Evolutionary conservation across 2,329 filamentous ascomycete genomes (phyloP), one percentile per base, ranked within the genome.

Genomic region (Sphaerulina musiva): DNA sequence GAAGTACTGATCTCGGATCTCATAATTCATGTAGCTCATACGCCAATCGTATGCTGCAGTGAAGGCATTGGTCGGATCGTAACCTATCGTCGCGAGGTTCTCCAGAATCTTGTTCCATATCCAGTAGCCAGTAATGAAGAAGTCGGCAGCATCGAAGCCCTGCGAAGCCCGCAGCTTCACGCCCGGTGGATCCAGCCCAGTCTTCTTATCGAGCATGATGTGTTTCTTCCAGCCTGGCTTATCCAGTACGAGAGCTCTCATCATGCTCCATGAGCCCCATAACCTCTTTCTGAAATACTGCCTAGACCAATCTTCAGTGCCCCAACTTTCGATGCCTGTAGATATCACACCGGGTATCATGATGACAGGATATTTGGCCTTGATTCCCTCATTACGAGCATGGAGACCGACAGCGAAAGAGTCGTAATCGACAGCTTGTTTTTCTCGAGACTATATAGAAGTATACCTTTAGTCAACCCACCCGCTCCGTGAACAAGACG

Each of bases 261-360:
- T 96, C 93, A 98, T 98, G 60, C 83, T 95, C 93, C 95, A 98
- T 63, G 89, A 95, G 4, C 93, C 93, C 93, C 93, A 98, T 47
- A 98, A 74, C 51, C 93, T 80, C 74, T 95, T 95, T 59, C 93
- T 80, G 71, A 98, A 98, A 72, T 97, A 98, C 55, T 86, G 87
- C 36, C 89, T 81, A 6, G 91, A 95, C 41, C 79, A 76, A 66
- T 91, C 87, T 48, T 87, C 84, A 0, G 93, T 97, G 3, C 92
- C 89, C 93, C 93, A 98, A 46, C 89, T 95, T 72, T 98, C 93
- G 23, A 98, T 80, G 1, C 93, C 93, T 0, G 93, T 97, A 0
- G 93, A 97, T 62, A 98, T 98, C 55, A 98, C 93, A 4, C 93
- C 93, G 0, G 93, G 93, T 8, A 98, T 84, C 92, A 98, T 97